Evolutionary conservation across 345 rosid genomes (phyloP).

Genomic region (Tarenaya hassleriana): DNA sequence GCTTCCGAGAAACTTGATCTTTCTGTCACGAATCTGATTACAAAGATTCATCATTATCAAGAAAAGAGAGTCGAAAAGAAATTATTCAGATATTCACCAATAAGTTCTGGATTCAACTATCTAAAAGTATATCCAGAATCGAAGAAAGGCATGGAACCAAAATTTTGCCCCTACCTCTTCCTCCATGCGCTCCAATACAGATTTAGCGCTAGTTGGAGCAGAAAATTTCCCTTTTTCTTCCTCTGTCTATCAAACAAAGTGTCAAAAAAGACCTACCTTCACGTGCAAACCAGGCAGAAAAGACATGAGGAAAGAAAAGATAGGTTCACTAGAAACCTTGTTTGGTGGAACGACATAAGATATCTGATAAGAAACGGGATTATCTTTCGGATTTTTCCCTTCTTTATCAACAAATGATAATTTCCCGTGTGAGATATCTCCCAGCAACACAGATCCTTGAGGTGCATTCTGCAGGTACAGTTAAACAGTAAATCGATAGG

Average conservation of each 20-base stretch:
- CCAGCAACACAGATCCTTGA: too few relatives aligned
- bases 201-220: constrained; percentile 41
- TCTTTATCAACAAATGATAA: too few relatives aligned
- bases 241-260: constrained; percentile 46
- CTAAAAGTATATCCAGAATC: background rate
- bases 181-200: too few relatives aligned
- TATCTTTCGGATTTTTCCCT: too few relatives aligned
- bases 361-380: too few relatives aligned
- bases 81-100: constrained; percentile 1
- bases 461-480: too few relatives aligned
- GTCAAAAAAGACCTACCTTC: too few relatives aligned
- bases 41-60: constrained; percentile 17
- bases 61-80: constrained; percentile 7
- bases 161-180: constrained; percentile 25
- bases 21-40: constrained; percentile 75
- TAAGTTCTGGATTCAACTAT: constrained; percentile 7
- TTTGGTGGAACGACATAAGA: too few relatives aligned
- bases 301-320: background rate
- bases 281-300: background rate
- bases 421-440: too few relatives aligned
- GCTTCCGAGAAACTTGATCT: constrained; percentile 66
- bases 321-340: too few relatives aligned
- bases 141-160: background rate
- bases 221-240: constrained; percentile 65
- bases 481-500: too few relatives aligned